Evolutionary conservation across 1,284 basidiomycete genomes (phyloP).

Genomic region (Microbotryomycetes sp.): DNA sequence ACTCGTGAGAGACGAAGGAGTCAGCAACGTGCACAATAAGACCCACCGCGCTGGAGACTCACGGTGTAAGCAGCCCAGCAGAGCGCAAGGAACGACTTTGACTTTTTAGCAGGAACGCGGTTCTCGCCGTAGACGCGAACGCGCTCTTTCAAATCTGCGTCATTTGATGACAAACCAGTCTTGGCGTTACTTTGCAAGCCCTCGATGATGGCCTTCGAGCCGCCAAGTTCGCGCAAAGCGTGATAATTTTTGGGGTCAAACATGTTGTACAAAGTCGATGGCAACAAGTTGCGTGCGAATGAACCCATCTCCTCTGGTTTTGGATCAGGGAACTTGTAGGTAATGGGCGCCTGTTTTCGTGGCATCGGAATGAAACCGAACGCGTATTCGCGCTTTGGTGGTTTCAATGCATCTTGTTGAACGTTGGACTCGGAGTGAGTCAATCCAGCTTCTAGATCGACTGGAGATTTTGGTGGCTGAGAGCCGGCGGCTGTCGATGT

Average conservation of each 20-base stretch:
- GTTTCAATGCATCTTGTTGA: neutral
- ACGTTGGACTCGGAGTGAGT: neutral
- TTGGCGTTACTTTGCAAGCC: constrained; percentile 49
- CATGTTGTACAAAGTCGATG: constrained; percentile 70
- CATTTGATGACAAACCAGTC: constrained; percentile 21
- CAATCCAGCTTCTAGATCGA: constrained; percentile 1
- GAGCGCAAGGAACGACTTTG: constrained; percentile 71
- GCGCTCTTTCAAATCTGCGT: constrained; percentile 53
- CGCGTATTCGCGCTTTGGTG: neutral
- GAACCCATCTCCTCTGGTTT: constrained; percentile 47
- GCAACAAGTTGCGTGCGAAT: constrained; percentile 56
- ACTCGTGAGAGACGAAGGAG: neutral
- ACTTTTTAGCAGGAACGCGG: constrained; percentile 65
- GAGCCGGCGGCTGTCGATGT: constrained; percentile 27
- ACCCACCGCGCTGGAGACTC: constrained; percentile 62
- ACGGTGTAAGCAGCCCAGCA: constrained; percentile 79
- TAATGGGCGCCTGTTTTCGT: constrained; percentile 14
- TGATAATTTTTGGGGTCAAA: constrained; percentile 79
- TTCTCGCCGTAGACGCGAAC: constrained; percentile 76
- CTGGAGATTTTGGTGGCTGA: neutral
- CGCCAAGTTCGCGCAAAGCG: constrained; percentile 65
- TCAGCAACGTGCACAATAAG: constrained; percentile 4
- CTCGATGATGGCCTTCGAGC: constrained; percentile 58
- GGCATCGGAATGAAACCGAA: constrained; percentile 3
- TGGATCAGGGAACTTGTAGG: constrained; percentile 52